Percentiles rank a stretch among this genome's conserved stretches.
These are phyloP conservation scores for Diaporthe eres DNA, from an alignment of 2,329 filamentous ascomycete species.

Conservation along the genomic window DNA sequence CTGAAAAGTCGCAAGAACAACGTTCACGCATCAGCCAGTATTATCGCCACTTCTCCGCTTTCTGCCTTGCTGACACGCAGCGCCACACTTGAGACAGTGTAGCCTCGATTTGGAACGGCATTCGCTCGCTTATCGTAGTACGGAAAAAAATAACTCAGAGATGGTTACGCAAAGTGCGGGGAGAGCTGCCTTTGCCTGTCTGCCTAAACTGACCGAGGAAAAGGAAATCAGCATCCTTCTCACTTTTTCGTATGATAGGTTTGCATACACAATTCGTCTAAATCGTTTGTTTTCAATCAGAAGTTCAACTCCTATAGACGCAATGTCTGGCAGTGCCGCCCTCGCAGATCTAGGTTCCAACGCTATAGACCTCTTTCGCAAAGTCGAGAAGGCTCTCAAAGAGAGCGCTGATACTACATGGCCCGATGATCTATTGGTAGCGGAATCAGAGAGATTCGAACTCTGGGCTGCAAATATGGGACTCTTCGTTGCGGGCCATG, in stretches of 20 bases:
- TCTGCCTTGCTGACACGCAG: not conserved
- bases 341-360: not conserved
- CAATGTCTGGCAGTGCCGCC: not conserved
- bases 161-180: not conserved
- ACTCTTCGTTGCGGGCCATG: constrained; percentile 31
- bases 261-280: too few relatives aligned
- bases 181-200: not conserved
- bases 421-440: not conserved
- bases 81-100: not conserved
- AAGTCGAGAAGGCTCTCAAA: not conserved
- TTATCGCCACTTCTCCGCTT: not conserved
- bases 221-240: too few relatives aligned
- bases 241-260: too few relatives aligned
- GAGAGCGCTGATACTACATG: not conserved
- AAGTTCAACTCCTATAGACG: not conserved
- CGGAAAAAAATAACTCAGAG: not conserved
- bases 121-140: not conserved
- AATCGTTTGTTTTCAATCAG: not conserved
- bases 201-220: too few relatives aligned
- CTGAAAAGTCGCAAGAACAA: not conserved
- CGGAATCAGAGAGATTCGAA: constrained; percentile 24
- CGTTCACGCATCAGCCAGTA: not conserved
- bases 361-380: not conserved
- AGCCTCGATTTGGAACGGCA: not conserved
- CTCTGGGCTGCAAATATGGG: constrained; percentile 37